Conservation (phyloP, 805 yeast species). For the Suhomyces sp. region DNA sequence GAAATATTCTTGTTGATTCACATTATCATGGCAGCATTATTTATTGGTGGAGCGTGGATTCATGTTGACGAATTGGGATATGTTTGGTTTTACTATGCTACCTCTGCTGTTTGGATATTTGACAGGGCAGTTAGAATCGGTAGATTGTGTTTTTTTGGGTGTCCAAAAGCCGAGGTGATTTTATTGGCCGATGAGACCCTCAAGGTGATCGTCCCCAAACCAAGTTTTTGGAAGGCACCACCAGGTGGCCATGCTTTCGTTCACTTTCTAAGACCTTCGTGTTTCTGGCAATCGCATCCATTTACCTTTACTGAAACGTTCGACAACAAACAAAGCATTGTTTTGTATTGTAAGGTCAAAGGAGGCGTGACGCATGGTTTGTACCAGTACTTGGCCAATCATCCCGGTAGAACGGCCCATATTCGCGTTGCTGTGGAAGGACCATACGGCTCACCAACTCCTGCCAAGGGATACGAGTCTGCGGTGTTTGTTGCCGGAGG, state of each 20-base stretch:
- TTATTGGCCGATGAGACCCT: conserved; percentile 37
- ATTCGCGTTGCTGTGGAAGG: conserved; percentile 53
- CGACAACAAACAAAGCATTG: conserved; percentile 17
- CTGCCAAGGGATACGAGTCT: conserved; percentile 49
- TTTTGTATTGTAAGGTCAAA: conserved; percentile 35
- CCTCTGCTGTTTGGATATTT: conserved; percentile 35
- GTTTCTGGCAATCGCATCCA: conserved; percentile 46
- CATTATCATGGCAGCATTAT: conserved; percentile 49
- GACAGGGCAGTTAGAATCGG: conserved; percentile 31
- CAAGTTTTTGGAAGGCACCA: conserved; percentile 32
- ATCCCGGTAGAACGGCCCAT: conserved; percentile 26
- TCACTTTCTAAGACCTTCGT: conserved; percentile 30
- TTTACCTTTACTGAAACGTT: conserved; percentile 30
- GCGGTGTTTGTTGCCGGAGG: conserved; percentile 70
- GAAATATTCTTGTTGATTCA: conserved; percentile 58
- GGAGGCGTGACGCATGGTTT: conserved; percentile 36
- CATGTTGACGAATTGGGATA: conserved; percentile 41
- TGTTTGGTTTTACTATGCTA: conserved; percentile 27
- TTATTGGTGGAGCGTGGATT: conserved; percentile 46
- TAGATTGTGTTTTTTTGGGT: conserved; percentile 32
- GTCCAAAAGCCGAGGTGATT: conserved; percentile 29
- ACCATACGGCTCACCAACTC: conserved; percentile 60
- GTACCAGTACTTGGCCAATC: conserved; percentile 20
- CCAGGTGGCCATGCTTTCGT: conserved; percentile 44
- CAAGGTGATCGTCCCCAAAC: conserved; percentile 34